These are phyloP conservation scores for Saccharum hybrid DNA, from an alignment of 202 grass and related monocot genomes.

Conservation along the genomic window DNA sequence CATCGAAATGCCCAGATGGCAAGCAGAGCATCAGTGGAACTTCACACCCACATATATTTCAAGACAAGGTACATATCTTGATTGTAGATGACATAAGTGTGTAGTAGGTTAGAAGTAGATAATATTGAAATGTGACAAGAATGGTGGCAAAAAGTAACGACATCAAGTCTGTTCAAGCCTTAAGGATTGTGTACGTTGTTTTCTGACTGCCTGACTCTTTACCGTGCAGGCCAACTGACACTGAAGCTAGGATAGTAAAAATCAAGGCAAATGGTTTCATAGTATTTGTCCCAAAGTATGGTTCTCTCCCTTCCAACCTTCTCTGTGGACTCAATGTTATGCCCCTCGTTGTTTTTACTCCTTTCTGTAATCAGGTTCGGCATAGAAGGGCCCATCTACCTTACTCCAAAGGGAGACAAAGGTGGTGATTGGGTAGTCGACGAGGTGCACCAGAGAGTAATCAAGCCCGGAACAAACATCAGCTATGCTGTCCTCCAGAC, in stretches of 20 bases:
- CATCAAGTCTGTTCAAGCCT: conserved; percentile 14
- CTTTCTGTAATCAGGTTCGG: conserved; percentile 71
- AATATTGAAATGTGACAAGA: conserved; percentile 20
- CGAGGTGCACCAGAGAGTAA: conserved; percentile 86
- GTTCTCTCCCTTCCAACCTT: background rate
- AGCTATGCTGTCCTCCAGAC: conserved; percentile 70
- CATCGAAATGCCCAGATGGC: conserved; percentile 99
- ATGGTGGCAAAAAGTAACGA: conserved; percentile 18
- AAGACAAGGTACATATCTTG: conserved; percentile 76
- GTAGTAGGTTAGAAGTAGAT: conserved; percentile 41
- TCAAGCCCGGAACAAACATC: conserved; percentile 65
- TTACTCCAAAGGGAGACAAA: conserved; percentile 80
- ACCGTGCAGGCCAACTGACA: conserved; percentile 76
- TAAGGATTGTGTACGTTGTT: background rate
- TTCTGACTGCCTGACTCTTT: conserved; percentile 34
- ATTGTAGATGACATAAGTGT: conserved; percentile 32
- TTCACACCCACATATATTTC: conserved; percentile 97
- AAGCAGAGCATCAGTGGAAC: conserved; percentile 92
- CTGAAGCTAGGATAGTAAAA: conserved; percentile 98
- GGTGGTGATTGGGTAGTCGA: conserved; percentile 89
- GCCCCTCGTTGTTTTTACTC: conserved; percentile 17
- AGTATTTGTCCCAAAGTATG: conserved; percentile 96
- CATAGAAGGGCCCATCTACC: conserved; percentile 92
- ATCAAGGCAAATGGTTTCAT: conserved; percentile 98
- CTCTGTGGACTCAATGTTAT: background rate